These are phyloP conservation scores for Populus trichocarpa DNA, from an alignment of 441 rosid species.

Conservation along the genomic window DNA sequence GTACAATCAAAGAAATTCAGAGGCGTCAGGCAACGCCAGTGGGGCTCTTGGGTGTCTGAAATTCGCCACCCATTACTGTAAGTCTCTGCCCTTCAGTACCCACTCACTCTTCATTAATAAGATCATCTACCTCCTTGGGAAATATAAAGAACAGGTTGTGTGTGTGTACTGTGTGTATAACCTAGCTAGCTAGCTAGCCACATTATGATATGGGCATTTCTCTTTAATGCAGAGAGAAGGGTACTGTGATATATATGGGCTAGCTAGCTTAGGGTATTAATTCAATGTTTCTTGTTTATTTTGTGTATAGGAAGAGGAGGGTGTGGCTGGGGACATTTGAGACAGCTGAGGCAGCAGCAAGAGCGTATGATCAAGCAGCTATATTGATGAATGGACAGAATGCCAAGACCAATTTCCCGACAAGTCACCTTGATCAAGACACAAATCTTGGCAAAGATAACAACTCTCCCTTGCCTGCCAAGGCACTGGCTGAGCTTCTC, in stretches of 20 bases:
- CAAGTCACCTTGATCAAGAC: background rate
- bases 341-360: slow-evolving; percentile 57
- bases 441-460: background rate
- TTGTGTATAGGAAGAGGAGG: slow-evolving; percentile 56
- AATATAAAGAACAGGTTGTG: background rate
- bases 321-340: slow-evolving; percentile 58
- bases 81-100: slow-evolving; percentile 14
- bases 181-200: background rate
- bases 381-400: slow-evolving; percentile 66
- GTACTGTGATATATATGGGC: background rate
- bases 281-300: background rate
- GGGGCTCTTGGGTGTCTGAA: slow-evolving; percentile 95
- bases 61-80: slow-evolving; percentile 89
- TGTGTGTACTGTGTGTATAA: too few species aligned
- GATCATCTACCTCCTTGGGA: background rate
- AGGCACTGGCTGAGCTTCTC: slow-evolving; percentile 49
- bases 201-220: background rate
- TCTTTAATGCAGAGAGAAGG: background rate
- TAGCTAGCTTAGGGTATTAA: background rate
- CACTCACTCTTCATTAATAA: slow-evolving; percentile 5
- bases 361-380: slow-evolving; percentile 75
- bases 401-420: slow-evolving; percentile 75
- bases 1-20: slow-evolving; percentile 25
- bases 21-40: slow-evolving; percentile 89
- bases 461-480: slow-evolving; percentile 31